phyloP scores from a whole-genome alignment of 2,329 filamentous ascomycete genomes.

The Trichoderma pleuroti region DNA sequence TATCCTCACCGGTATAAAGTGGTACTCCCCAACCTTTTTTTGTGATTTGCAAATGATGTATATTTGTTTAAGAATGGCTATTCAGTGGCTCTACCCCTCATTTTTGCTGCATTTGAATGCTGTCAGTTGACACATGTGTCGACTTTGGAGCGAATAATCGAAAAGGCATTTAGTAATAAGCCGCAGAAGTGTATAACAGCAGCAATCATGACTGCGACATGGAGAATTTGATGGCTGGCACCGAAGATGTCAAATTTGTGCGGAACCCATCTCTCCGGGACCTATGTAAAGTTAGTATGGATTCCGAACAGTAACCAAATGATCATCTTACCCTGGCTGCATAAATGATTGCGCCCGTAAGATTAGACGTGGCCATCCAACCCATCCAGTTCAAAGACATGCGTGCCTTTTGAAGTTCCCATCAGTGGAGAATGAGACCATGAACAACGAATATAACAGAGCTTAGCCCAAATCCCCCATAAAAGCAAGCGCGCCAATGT shows the following conservation, averaged over 20 bases:
- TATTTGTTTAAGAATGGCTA: too few relatives aligned
- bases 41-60: too few relatives aligned
- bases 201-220: background rate
- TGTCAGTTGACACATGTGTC: background rate
- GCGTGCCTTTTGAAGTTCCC: background rate
- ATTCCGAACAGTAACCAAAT: background rate
- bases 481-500: conserved; percentile 20
- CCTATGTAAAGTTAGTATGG: background rate
- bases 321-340: background rate
- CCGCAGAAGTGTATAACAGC: background rate
- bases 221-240: background rate
- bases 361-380: background rate
- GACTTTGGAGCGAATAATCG: background rate
- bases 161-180: background rate
- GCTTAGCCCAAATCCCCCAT: conserved; percentile 21
- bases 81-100: too few relatives aligned
- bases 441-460: conserved; percentile 20
- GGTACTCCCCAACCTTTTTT: too few relatives aligned
- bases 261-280: background rate
- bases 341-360: background rate
- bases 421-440: background rate
- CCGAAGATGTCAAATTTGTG: background rate
- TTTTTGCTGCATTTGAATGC: background rate
- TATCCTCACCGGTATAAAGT: too few relatives aligned
- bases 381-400: background rate